Base-by-base conservation (phyloP, 2,329 filamentous ascomycete species). In the Colletotrichum sojae region DNA sequence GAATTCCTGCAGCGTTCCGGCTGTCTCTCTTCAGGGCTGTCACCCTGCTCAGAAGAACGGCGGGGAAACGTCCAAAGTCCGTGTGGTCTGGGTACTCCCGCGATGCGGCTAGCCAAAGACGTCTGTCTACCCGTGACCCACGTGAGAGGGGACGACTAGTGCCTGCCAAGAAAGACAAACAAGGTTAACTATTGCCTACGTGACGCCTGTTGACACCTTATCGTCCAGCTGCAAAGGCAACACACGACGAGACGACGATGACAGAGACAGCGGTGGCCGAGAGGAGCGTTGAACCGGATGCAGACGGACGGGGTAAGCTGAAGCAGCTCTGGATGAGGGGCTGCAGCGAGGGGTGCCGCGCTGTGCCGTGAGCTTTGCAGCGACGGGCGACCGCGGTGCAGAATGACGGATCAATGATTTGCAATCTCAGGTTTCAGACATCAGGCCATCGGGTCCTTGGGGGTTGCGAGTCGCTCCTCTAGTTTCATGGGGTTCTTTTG, bases 341-440 rank as follows among this genome's bases (percentile, higher is more conserved):
- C 39, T 53, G 53, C 18, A 27, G 20, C 43, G 45, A 40, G 60
- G 59, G 59, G 31, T 48, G 39, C 43, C 22, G 57, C 20, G 49
- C 31, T 10, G 31, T 36, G 31, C 8, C 10, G 31, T 36, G 31
- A 36, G 31, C 31, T 36, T 36, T 36, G 31, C 31, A 36, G 31
- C 31, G 31, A 15, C 51, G 18, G 51, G 51, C 51, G n/a, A 20
- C n/a, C 54, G 36, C 45, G 49, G 16, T 43, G 40, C 13, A 43
- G 40, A 43, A n/a, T 43, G 39, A 49, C 55, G 31, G 61, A 63
- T 71, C 51, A 49, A 60, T 61, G 63, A 57, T 71, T 66, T 63
- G 59, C 67, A 60, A 57, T 59, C 16, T 71, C 60, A 56, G n/a
- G 70, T 72, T 72, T 72, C 70, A 63, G 49, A 72, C 55, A 72